Evolutionary conservation across 345 rosid genomes (phyloP).

Genomic region (Eucalyptus pauciflora): DNA sequence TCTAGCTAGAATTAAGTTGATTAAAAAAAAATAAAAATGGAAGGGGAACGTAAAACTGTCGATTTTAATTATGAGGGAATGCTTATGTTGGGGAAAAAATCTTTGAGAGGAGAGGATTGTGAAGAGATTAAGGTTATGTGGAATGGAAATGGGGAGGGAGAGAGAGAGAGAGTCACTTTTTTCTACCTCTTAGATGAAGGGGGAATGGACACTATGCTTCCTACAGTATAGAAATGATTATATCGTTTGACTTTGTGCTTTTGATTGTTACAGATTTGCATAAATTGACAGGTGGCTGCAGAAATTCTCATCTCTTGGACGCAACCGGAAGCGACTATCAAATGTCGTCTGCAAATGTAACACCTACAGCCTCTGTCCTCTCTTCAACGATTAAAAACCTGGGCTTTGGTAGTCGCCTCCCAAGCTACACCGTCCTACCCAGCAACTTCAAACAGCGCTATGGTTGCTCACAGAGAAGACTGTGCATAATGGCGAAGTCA

Average conservation of each 20-base stretch:
- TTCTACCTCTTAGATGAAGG: not conserved
- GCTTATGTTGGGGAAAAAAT: not conserved
- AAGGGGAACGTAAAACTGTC: not conserved
- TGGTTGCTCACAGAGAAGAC: not conserved
- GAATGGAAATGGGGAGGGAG: not conserved
- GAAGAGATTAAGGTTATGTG: not conserved
- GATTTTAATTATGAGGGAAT: not conserved
- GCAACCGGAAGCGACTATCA: not conserved
- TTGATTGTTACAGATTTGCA: not conserved
- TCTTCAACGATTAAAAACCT: conserved; percentile 31
- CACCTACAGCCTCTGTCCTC: conserved; percentile 27
- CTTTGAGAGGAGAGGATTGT: not conserved
- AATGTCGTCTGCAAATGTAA: conserved; percentile 50
- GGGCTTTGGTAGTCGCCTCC: conserved; percentile 10
- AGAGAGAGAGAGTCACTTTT: not conserved
- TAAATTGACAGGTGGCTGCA: not conserved
- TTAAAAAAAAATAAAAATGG: not conserved
- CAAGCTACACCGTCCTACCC: not conserved
- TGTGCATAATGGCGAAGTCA: conserved; percentile 32
- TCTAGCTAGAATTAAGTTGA: not conserved
- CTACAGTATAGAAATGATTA: not conserved
- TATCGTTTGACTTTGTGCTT: not conserved
- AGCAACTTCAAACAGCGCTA: not conserved
- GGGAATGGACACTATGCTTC: not conserved
- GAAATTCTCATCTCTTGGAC: not conserved